Conservation (phyloP, 2,329 filamentous ascomycete species). For the Colletotrichum sp. region DNA sequence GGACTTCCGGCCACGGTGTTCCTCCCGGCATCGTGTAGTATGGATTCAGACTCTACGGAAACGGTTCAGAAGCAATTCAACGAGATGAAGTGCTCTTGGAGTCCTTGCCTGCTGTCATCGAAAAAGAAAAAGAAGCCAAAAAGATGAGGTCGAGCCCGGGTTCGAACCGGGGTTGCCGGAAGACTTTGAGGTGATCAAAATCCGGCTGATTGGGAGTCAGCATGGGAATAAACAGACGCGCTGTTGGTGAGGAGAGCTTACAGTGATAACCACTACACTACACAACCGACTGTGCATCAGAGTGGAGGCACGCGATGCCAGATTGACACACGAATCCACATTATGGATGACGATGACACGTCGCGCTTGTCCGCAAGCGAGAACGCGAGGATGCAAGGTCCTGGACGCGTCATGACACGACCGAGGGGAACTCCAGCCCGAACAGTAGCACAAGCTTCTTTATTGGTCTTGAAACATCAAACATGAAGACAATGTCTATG, state of each 20-base stretch:
- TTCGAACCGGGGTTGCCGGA: slow-evolving; percentile 22
- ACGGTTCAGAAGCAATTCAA: neutral
- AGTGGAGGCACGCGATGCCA: slow-evolving; percentile 7
- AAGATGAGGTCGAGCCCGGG: slow-evolving; percentile 14
- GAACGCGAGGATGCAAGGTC: neutral
- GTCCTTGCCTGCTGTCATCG: fast-evolving
- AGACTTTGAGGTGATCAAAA: slow-evolving; percentile 1
- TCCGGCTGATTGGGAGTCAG: slow-evolving; percentile 1
- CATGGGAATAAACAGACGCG: neutral
- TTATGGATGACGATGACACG: neutral
- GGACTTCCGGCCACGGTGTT: neutral
- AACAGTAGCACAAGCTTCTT: neutral
- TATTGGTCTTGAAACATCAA: fast-evolving
- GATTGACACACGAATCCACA: neutral
- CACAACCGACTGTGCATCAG: neutral
- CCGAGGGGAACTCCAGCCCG: neutral
- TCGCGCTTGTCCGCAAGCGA: neutral
- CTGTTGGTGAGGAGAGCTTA: neutral
- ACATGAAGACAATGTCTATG: neutral
- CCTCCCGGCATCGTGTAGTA: neutral
- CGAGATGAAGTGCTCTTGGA: neutral
- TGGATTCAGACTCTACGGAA: neutral
- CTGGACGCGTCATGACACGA: neutral
- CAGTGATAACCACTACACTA: slow-evolving; percentile 23
- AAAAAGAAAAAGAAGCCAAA: neutral